These are phyloP conservation scores for Maudiozyma pseudohumilis DNA, from an alignment of 805 yeast genomes.

Conservation along the genomic window DNA sequence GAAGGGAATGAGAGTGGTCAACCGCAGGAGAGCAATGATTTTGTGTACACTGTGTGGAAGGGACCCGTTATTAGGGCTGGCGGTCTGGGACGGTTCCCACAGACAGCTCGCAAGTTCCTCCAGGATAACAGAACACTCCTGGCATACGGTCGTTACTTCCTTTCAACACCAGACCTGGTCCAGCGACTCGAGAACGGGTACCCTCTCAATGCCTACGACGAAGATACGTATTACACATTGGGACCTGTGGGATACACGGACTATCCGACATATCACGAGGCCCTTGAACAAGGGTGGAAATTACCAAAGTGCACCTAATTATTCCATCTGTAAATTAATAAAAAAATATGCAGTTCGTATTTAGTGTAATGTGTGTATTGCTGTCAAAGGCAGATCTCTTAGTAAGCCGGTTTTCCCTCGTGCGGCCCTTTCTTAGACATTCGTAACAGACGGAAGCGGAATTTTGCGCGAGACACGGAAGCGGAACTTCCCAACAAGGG, in stretches of 20 bases:
- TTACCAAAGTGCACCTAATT: neutral
- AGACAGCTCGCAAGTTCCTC: conserved; percentile 24
- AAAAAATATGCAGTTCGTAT: neutral
- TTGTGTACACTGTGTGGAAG: conserved; percentile 34
- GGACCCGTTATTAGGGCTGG: conserved; percentile 38
- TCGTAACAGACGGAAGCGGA: neutral
- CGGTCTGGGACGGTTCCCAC: conserved; percentile 23
- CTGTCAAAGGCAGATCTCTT: neutral
- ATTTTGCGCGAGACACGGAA: neutral
- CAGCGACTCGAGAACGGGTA: conserved; percentile 33
- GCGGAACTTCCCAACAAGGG: no score
- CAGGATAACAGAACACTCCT: conserved; percentile 36
- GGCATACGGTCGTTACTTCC: conserved; percentile 37
- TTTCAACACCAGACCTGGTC: conserved; percentile 47
- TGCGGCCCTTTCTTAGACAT: neutral
- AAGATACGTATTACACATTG: conserved; percentile 37
- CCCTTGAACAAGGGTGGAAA: neutral
- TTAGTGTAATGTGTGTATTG: neutral
- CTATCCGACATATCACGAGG: conserved; percentile 14
- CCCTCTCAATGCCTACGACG: conserved; percentile 36
- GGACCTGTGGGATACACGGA: conserved; percentile 34
- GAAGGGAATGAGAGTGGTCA: conserved; percentile 19
- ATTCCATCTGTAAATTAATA: neutral
- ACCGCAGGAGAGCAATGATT: conserved; percentile 30
- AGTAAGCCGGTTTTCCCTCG: neutral